Evolutionary conservation across 164 flowering plant species (phyloP).

Genomic region (Nymphaea thermarum): DNA sequence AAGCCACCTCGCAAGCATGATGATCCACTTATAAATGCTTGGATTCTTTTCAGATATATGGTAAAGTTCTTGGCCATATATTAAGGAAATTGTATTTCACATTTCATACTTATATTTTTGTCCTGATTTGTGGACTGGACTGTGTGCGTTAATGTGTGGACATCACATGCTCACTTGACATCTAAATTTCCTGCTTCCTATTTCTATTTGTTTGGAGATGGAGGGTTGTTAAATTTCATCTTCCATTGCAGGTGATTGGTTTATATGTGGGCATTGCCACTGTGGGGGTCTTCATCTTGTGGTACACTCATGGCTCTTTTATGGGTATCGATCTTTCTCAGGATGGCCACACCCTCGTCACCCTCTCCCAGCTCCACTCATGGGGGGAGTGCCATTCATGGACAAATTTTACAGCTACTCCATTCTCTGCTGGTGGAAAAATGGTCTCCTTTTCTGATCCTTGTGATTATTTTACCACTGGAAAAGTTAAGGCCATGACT

Average conservation of each 20-base stretch:
- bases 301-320: constrained; percentile 79
- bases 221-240: not conserved
- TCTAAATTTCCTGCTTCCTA: not conserved
- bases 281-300: constrained; percentile 70
- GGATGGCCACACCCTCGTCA: constrained; percentile 77
- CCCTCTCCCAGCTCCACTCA: constrained; percentile 60
- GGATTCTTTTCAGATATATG: constrained; percentile 83
- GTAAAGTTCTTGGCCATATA: constrained; percentile 14
- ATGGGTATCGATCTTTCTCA: constrained; percentile 58
- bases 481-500: constrained; percentile 86
- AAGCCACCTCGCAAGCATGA: constrained; percentile 83
- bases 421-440: constrained; percentile 40
- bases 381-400: constrained; percentile 76
- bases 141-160: not conserved
- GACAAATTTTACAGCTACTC: constrained; percentile 56
- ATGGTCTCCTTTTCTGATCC: constrained; percentile 51
- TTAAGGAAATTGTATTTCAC: too few relatives aligned
- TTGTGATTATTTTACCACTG: constrained; percentile 71
- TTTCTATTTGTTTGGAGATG: not conserved
- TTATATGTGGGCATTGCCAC: constrained; percentile 85
- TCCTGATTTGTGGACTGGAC: not conserved
- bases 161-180: not conserved
- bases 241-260: constrained; percentile 62
- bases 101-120: too few relatives aligned
- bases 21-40: constrained; percentile 66